These are phyloP conservation scores for Acanthamoeba royreba DNA, from an alignment of 208 protist species.

Conservation along the genomic window DNA sequence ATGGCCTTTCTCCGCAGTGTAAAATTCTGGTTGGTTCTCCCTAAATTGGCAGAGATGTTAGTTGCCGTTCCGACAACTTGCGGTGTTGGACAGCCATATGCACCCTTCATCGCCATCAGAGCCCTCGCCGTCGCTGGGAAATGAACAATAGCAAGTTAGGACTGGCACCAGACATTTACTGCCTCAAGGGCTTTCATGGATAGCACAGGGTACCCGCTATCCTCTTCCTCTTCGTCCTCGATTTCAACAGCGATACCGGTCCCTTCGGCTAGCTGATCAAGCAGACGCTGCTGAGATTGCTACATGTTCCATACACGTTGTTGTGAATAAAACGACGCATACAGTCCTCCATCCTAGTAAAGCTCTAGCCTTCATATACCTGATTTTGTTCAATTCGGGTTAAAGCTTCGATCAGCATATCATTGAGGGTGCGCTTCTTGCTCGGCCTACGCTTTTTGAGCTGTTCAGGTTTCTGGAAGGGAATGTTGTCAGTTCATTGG, in stretches of 20 bases:
- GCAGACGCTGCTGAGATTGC: background rate
- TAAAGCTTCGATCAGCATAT: constrained; percentile 29
- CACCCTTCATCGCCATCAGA: background rate
- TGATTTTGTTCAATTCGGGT: constrained; percentile 33
- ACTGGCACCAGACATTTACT: too few species aligned
- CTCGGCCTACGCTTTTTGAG: constrained; percentile 10
- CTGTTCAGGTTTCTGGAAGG: constrained; percentile 11
- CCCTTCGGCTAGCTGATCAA: background rate
- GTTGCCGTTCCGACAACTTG: too few species aligned
- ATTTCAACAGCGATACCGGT: background rate
- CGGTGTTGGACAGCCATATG: background rate
- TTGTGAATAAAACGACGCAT: background rate
- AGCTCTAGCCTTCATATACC: background rate
- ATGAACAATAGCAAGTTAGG: too few species aligned
- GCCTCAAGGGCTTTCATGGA: too few species aligned
- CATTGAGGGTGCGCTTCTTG: constrained; percentile 39
- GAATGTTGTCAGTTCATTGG: background rate
- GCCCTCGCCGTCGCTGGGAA: background rate
- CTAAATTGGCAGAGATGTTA: too few species aligned
- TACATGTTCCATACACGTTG: background rate
- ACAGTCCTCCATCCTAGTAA: background rate
- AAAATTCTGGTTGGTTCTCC: too few species aligned
- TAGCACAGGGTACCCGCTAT: background rate
- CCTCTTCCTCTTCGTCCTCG: background rate
- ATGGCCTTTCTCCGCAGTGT: too few species aligned